phyloP scores from a whole-genome alignment of 345 rosid genomes.

The Hibiscus mutabilis region DNA sequence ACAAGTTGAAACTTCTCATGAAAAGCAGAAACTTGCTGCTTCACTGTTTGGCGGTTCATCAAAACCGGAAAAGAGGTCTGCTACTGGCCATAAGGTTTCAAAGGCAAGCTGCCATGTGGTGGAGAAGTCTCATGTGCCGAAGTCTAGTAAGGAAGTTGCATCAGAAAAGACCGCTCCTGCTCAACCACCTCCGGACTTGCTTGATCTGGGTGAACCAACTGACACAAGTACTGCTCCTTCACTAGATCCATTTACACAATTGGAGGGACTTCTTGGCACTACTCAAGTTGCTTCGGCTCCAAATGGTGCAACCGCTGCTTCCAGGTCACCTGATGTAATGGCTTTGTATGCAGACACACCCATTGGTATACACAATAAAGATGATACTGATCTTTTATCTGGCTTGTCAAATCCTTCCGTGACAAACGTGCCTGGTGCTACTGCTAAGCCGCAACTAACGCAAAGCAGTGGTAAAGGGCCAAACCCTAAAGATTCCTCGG shows the following conservation, averaged over 20 bases:
- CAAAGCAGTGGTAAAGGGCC: conserved; percentile 59
- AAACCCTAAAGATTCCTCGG: conserved; percentile 54
- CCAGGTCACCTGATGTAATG: conserved; percentile 40
- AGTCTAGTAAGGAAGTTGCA: conserved; percentile 16
- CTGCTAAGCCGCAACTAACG: conserved; percentile 11
- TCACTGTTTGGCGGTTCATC: conserved; percentile 83
- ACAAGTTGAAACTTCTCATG: conserved; percentile 56
- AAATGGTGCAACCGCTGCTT: conserved; percentile 14
- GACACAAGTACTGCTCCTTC: conserved; percentile 26
- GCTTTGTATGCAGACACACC: conserved; percentile 42
- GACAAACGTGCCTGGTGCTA: conserved; percentile 16
- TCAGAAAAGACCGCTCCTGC: conserved; percentile 35
- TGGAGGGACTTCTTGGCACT: conserved; percentile 76
- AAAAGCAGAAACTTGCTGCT: conserved; percentile 98
- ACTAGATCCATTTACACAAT: conserved; percentile 73
- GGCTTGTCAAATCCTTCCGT: conserved; percentile 19
- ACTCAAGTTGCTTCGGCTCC: conserved; percentile 16
- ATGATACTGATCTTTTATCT: conserved; percentile 22
- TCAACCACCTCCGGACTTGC: conserved; percentile 81
- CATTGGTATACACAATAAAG: conserved; percentile 20
- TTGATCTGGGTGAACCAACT: conserved; percentile 71
- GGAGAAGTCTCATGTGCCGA: conserved; percentile 26
- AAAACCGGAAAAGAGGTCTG: conserved; percentile 50
- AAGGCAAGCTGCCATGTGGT: conserved; percentile 39
- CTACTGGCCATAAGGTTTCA: conserved; percentile 43